Conservation (phyloP, 192 early-diverging fungal species). For the Entrophospora sp. region DNA sequence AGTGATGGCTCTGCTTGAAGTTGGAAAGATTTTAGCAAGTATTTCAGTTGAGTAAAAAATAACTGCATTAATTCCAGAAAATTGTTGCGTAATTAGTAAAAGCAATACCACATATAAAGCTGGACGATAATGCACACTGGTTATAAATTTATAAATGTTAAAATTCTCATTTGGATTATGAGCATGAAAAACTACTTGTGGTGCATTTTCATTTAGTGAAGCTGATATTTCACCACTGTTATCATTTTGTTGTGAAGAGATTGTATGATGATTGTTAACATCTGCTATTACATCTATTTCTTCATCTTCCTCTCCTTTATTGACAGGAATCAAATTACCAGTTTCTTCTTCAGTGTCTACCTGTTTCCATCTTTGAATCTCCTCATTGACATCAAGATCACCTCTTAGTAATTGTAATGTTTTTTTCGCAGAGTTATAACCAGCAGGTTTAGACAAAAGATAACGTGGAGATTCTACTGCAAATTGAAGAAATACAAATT, state of each 20-base stretch:
- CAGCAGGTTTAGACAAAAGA: slow-evolving; percentile 44
- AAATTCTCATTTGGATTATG: slow-evolving; percentile 20
- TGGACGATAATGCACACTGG: slow-evolving; percentile 42
- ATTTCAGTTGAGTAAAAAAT: slow-evolving; percentile 79
- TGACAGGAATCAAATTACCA: neutral
- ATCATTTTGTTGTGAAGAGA: slow-evolving; percentile 9
- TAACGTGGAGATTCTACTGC: slow-evolving; percentile 77
- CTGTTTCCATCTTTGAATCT: slow-evolving; percentile 41
- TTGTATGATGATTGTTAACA: slow-evolving; percentile 23
- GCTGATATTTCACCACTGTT: neutral
- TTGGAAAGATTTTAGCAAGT: slow-evolving; percentile 52
- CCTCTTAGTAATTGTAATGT: slow-evolving; percentile 50
- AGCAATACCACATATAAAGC: slow-evolving; percentile 57
- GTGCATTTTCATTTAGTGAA: slow-evolving; percentile 7
- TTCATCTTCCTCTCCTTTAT: slow-evolving; percentile 6
- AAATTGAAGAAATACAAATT: slow-evolving; percentile 57
- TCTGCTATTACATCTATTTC: too few relatives aligned
- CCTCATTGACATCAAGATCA: slow-evolving; percentile 37
- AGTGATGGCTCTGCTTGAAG: slow-evolving; percentile 60
- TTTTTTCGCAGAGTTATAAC: slow-evolving; percentile 38
- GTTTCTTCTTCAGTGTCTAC: slow-evolving; percentile 19
- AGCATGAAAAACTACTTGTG: slow-evolving; percentile 7
- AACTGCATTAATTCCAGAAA: slow-evolving; percentile 85
- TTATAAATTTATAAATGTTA: slow-evolving; percentile 34
- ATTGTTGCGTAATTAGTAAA: slow-evolving; percentile 75